Base-by-base conservation (phyloP, 495 filamentous ascomycete species). In the Chaetomium cochliodes region DNA sequence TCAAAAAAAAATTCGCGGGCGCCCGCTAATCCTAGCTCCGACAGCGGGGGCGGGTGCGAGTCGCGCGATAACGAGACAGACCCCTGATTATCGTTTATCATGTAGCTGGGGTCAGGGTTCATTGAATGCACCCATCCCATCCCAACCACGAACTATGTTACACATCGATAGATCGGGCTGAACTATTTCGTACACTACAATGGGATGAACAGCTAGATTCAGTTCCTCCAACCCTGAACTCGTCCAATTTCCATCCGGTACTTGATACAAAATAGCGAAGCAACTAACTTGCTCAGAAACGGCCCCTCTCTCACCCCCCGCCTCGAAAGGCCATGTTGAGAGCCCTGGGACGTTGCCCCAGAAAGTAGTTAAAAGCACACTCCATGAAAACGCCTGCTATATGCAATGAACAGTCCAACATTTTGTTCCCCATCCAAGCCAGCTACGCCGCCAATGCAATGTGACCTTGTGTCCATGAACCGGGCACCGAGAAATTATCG, bases 351-450 rank as follows among this genome's bases (percentile, higher is more conserved):
- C n/a, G 28, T 25, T 23, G 3, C 39, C 20, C 37, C 28, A 50
- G 58, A 28, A 18, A 41, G 25, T 18, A 12, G 33, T 37, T 37
- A 62, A 46, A 55, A 55, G 26, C 55, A 59, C 25, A 41, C 56
- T 47, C 58, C 57, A 20, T 53, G 44, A 51, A 51, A 70, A 71
- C 67, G 58, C 69, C 69, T 25, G 49, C 51, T 42, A 65, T 52
- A 71, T 71, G 66, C 66, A 66, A 64, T 33, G 28, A 58, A 37
- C 33, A 53, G 22, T 18, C 60, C 39, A 7, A 22, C 12, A 57
- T 58, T 58, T 58, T 65, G 46, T 22, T 56, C 41, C 26, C 42
- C 42, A 37, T 3, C 55, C 55, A 37, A 47, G 8, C 62, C 46
- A 42, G 54, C 50, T 23, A 57, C 59, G 54, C 59, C 64, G 44